Evolutionary conservation across 768 basidiomycete genomes (phyloP).

Genomic region (Naganishia vishniacii): DNA sequence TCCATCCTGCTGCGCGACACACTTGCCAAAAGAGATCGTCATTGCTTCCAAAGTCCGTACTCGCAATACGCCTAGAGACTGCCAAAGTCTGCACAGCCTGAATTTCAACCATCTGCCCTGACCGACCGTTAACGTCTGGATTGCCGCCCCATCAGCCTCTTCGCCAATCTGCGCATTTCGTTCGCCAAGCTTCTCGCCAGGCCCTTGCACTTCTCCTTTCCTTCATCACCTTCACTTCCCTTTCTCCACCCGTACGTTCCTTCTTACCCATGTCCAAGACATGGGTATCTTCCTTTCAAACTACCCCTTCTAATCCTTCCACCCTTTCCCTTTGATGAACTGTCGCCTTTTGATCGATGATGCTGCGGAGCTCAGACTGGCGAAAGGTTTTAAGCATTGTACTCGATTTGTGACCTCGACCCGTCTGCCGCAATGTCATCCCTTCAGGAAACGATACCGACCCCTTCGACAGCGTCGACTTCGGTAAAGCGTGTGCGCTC

Average conservation of each 20-base stretch:
- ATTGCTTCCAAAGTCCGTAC: no score
- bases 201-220: background rate
- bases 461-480: conserved; percentile 13
- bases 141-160: no score
- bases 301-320: conserved; percentile 3
- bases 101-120: no score
- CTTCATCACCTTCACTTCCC: background rate
- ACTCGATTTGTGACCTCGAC: background rate
- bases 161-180: no score
- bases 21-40: no score
- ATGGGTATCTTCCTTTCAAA: conserved; percentile 7
- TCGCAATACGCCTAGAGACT: no score
- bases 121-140: no score
- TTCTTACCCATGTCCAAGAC: background rate
- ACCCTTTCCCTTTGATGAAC: conserved; percentile 19
- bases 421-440: background rate
- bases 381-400: background rate
- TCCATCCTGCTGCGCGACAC: no score
- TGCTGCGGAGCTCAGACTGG: background rate
- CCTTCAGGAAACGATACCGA: background rate
- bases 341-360: conserved; percentile 1
- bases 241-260: conserved; percentile 17
- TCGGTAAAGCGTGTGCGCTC: conserved; percentile 26
- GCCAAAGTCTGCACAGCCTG: no score
- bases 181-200: background rate